These are phyloP conservation scores for Yamagishiella unicocca DNA, from an alignment of 139 green algal genomes.

Conservation along the genomic window DNA sequence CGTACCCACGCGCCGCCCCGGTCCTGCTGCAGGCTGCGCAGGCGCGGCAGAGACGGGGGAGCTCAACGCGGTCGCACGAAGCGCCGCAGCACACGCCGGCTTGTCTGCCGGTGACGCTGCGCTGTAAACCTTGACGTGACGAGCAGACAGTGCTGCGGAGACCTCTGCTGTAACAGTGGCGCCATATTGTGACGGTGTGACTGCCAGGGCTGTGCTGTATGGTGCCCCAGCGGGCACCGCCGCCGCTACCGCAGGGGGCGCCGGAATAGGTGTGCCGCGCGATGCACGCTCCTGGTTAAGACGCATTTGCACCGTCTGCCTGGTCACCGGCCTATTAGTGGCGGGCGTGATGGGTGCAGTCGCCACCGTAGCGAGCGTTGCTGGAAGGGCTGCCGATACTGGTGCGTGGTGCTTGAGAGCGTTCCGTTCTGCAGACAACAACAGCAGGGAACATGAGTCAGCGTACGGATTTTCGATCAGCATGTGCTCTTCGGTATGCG, in stretches of 20 bases:
- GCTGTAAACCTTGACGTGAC: too few relatives aligned
- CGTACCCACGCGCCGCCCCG: not conserved
- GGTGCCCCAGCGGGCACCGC: not conserved
- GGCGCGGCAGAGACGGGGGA: not conserved
- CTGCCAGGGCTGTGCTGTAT: too few relatives aligned
- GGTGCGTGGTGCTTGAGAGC: too few relatives aligned
- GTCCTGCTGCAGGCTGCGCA: not conserved
- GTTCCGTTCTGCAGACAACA: too few relatives aligned
- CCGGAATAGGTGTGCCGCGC: not conserved
- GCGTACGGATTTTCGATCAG: too few relatives aligned
- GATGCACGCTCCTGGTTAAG: not conserved
- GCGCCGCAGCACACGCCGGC: not conserved
- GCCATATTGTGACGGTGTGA: too few relatives aligned
- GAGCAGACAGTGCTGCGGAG: too few relatives aligned
- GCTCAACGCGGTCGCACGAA: not conserved
- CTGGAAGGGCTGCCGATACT: too few relatives aligned
- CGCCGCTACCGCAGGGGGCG: not conserved
- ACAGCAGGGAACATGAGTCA: too few relatives aligned
- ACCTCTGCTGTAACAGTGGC: too few relatives aligned
- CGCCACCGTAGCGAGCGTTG: not conserved
- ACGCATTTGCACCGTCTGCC: constrained; percentile 12
- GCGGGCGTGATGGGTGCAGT: not conserved
- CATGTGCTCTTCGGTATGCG: too few relatives aligned
- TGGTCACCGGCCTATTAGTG: not conserved
- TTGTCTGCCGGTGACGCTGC: too few relatives aligned